These are phyloP conservation scores for Saksenaea oblongispora DNA, from an alignment of 371 early-diverging fungal species.

Conservation along the genomic window DNA sequence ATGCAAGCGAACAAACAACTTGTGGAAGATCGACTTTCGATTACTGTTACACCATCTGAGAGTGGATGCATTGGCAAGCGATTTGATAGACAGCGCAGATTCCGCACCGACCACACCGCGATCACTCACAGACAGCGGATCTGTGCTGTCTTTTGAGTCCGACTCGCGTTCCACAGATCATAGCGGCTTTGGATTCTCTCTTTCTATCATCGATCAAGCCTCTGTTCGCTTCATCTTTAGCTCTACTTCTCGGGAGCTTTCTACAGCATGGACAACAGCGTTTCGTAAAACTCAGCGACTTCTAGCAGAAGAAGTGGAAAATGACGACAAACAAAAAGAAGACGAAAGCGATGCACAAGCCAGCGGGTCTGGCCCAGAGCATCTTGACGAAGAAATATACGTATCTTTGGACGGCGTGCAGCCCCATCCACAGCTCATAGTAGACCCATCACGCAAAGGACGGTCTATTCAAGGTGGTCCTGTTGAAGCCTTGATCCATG, in stretches of 20 bases:
- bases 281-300: slow-evolving; percentile 15
- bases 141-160: background rate
- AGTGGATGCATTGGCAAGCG: slow-evolving; percentile 4
- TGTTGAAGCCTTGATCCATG: slow-evolving; percentile 65
- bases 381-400: background rate
- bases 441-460: slow-evolving; percentile 14
- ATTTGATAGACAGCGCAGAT: background rate
- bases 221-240: background rate
- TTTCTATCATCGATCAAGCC: slow-evolving; percentile 5
- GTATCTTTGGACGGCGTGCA: slow-evolving; percentile 45
- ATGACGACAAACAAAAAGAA: slow-evolving; percentile 2
- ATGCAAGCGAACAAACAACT: background rate
- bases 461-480: slow-evolving; percentile 55
- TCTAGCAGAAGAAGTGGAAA: background rate
- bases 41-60: slow-evolving; percentile 12
- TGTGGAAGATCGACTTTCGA: slow-evolving; percentile 10
- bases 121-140: background rate
- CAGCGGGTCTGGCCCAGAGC: slow-evolving; percentile 24
- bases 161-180: background rate
- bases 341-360: slow-evolving; percentile 3
- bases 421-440: slow-evolving; percentile 54
- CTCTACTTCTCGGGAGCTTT: background rate
- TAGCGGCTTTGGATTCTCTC: background rate
- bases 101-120: slow-evolving; percentile 2
- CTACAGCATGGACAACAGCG: slow-evolving; percentile 7